phyloP scores from a whole-genome alignment of 805 yeast genomes.

The Candida rishiriensis region DNA sequence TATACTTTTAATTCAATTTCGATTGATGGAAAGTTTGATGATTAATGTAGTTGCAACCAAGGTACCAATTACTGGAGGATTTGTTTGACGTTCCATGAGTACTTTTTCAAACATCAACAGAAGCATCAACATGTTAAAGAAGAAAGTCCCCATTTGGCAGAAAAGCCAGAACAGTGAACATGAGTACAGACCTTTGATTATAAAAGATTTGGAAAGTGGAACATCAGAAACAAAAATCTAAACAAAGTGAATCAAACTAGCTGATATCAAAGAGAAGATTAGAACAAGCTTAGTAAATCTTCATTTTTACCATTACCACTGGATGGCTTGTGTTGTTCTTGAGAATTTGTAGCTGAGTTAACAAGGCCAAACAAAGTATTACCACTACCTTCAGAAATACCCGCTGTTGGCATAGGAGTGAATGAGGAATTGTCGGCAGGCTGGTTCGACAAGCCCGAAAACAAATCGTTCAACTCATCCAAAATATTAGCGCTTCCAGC shows the following conservation, averaged over 20 bases:
- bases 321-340: neutral
- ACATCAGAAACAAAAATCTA: too few species aligned
- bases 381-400: neutral
- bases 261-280: neutral
- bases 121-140: neutral
- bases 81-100: too few species aligned
- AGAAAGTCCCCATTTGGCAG: neutral
- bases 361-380: conserved; percentile 10
- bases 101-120: too few species aligned
- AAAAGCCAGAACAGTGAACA: neutral
- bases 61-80: too few species aligned
- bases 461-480: conserved; percentile 74
- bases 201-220: too few species aligned
- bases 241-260: too few species aligned
- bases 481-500: conserved; percentile 40
- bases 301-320: conserved; percentile 6
- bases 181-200: neutral
- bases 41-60: too few species aligned
- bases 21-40: too few species aligned
- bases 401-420: neutral
- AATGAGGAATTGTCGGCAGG: neutral
- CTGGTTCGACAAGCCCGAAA: conserved; percentile 35
- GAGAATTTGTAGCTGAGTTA: neutral
- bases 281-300: conserved; percentile 17
- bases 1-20: neutral